phyloP scores from a whole-genome alignment of 2,329 filamentous ascomycete genomes.

The Macroventuria anomochaeta region DNA sequence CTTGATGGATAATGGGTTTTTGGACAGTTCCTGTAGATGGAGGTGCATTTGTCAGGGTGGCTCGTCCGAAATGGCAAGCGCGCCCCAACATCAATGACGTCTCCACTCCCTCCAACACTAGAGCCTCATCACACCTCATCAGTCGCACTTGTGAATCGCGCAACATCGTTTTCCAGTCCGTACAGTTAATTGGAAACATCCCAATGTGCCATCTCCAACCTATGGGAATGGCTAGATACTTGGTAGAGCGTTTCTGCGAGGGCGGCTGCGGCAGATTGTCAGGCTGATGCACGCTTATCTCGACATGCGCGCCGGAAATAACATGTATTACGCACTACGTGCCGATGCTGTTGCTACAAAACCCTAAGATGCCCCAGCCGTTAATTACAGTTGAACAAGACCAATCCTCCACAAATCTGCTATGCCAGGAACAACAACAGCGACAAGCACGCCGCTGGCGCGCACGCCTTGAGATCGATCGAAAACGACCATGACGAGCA shows the following conservation, averaged over 20 bases:
- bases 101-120: neutral
- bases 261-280: conserved; percentile 11
- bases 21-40: neutral
- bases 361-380: neutral
- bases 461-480: conserved; percentile 8
- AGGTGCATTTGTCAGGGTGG: neutral
- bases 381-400: neutral
- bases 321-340: conserved; percentile 6
- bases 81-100: conserved; percentile 5
- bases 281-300: conserved; percentile 2
- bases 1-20: neutral
- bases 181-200: neutral
- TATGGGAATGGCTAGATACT: neutral
- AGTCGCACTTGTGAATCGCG: neutral
- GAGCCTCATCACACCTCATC: neutral
- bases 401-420: neutral
- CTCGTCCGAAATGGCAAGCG: conserved; percentile 5
- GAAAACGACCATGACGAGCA: conserved; percentile 2
- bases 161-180: neutral
- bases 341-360: conserved; percentile 3
- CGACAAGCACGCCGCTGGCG: conserved; percentile 1
- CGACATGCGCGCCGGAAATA: conserved; percentile 6
- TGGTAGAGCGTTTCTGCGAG: conserved; percentile 1
- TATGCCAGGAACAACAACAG: conserved; percentile 1
- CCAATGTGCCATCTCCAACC: neutral